phyloP scores from a whole-genome alignment of 495 filamentous ascomycete genomes.

The Penicillium cosmopolitanum region DNA sequence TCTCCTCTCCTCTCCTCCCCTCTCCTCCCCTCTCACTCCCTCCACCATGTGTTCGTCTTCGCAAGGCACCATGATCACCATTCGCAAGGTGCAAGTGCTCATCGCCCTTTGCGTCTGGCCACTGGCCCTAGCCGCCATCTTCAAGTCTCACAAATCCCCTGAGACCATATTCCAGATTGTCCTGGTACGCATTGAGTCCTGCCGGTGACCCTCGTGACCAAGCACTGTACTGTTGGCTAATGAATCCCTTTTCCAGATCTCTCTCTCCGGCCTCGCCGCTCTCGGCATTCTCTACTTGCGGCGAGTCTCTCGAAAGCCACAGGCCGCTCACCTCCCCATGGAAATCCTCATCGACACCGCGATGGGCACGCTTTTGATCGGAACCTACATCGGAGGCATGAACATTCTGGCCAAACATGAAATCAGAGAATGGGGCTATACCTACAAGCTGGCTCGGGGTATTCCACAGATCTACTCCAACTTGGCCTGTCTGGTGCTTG shows the following conservation, averaged over 20 bases:
- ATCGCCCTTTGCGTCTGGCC: constrained; percentile 9
- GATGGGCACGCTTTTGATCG: background rate
- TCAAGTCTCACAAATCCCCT: constrained; percentile 8
- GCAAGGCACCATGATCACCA: background rate
- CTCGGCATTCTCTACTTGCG: constrained; percentile 5
- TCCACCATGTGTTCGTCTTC: constrained; percentile 5
- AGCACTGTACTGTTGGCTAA: background rate
- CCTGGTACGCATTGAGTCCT: background rate
- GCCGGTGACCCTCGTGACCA: background rate
- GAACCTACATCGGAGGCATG: constrained; percentile 9
- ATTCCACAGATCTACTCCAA: constrained; percentile 16
- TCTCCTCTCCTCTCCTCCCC: background rate
- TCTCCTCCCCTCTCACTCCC: background rate
- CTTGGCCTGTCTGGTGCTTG: constrained; percentile 10
- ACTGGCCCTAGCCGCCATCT: constrained; percentile 7
- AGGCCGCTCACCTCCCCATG: background rate
- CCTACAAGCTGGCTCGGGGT: constrained; percentile 4
- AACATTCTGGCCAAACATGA: constrained; percentile 3
- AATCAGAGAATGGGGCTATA: constrained; percentile 5
- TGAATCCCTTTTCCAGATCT: constrained; percentile 2
- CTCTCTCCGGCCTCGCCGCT: background rate
- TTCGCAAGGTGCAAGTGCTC: constrained; percentile 12
- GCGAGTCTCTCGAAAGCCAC: constrained; percentile 1
- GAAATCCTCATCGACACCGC: constrained; percentile 9
- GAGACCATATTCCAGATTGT: constrained; percentile 9